These are phyloP conservation scores for Malbranchea cinnamomea DNA, from an alignment of 2,329 filamentous ascomycete species.

Conservation along the genomic window DNA sequence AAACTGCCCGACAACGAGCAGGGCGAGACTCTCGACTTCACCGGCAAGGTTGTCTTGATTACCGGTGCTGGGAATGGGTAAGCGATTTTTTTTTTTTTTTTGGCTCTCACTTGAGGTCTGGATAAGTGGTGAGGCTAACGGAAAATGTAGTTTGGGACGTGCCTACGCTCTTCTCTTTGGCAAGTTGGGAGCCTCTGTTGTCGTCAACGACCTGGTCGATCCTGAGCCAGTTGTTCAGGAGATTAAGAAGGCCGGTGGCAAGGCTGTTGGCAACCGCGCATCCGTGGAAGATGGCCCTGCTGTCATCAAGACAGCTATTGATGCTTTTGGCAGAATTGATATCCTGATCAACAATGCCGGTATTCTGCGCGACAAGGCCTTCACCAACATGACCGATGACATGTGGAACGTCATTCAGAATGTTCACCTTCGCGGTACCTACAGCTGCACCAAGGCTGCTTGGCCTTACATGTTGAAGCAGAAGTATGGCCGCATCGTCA, in stretches of 20 bases:
- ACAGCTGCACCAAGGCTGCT: constrained; percentile 91
- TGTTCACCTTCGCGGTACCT: constrained; percentile 86
- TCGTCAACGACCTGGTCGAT: constrained; percentile 92
- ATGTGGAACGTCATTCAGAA: constrained; percentile 86
- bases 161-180: constrained; percentile 80
- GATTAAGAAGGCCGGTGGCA: constrained; percentile 77
- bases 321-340: constrained; percentile 84
- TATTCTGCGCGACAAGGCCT: constrained; percentile 95
- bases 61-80: constrained; percentile 75
- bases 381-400: constrained; percentile 90
- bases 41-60: constrained; percentile 69
- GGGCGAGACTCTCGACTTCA: constrained; percentile 64
- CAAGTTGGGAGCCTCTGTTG: constrained; percentile 67
- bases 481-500: constrained; percentile 93
- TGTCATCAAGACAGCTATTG: constrained; percentile 85
- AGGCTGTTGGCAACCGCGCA: constrained; percentile 84
- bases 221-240: constrained; percentile 83
- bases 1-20: constrained; percentile 58
- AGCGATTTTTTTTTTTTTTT: constrained; percentile 14
- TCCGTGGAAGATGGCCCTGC: constrained; percentile 84
- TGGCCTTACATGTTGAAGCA: constrained; percentile 98
- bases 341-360: constrained; percentile 97
- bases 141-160: constrained; percentile 56
- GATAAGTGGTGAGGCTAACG: constrained; percentile 11
- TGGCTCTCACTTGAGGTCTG: constrained; percentile 1